Evolutionary conservation across 768 basidiomycete species (phyloP), one percentile per base, ranked within the genome.

Genomic region (Tricholoma furcatifolium): DNA sequence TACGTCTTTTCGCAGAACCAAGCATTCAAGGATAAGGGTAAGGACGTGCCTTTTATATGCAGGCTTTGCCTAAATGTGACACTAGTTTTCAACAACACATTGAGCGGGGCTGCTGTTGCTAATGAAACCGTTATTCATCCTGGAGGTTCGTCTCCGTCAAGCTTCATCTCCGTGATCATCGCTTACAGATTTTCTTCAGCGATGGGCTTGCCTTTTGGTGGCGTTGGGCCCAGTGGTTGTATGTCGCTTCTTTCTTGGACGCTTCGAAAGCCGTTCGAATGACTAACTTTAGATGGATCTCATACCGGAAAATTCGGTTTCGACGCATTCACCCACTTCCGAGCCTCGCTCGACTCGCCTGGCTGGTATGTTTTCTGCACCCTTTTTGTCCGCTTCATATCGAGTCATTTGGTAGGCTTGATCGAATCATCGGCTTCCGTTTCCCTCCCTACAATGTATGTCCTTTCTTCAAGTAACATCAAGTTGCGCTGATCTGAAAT

Each of bases 291-390:
- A 87, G 89, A 74, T 52, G 85, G 91, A 11, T 73, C 77, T 50
- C 83, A 88, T 62, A 83, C 84, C 3, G 87, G 91, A 32, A 91
- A 91, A 62, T 87, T 73, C 61, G 71, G 75, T 4, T 93, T 93
- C 58, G 87, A 91, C 54, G 72, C 79, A 62, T 93, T 94, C 70
- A 91, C 89, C 0, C 90, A 93, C 63, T 58, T 80, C 21, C 79
- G 92, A 47, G 64, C 84, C 4, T 80, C 85, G 0, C 46, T 80
- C 32, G 80, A 87, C 55, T 77, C 81, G 20, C 85, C 87, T 4
- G 65, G 74, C 63, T 82, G 79, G 85, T 86, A 55, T 40, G 74
- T 58, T 48, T 42, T 39, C 15, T 23, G 45, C 18, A 24, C 21
- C 34, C 23, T 17, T 8, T 72, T 77, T 41, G 6, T 34, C 17